Conservation (phyloP, 176 grass and related monocot species). For the Oryza meridionalis region DNA sequence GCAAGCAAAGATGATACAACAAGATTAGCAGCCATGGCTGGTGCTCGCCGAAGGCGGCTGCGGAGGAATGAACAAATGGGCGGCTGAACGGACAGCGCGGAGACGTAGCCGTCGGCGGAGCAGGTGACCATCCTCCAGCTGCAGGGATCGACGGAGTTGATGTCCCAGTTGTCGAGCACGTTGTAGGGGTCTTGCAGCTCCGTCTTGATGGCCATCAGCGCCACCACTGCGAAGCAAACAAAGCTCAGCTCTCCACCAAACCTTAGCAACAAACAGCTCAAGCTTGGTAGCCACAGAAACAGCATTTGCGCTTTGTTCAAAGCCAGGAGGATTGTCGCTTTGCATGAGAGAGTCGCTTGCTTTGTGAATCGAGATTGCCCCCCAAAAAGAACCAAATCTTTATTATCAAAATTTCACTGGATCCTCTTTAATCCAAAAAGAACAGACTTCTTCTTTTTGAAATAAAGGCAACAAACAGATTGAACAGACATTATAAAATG, state of each 20-base stretch:
- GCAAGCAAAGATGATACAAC: not conserved
- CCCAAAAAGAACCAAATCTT: not conserved
- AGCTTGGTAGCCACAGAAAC: not conserved
- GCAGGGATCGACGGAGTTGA: conserved; percentile 97
- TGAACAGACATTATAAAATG: not conserved
- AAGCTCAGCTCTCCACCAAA: conserved; percentile 28
- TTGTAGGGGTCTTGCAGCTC: conserved; percentile 77
- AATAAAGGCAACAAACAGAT: not conserved
- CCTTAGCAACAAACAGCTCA: conserved; percentile 6
- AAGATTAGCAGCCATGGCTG: not conserved
- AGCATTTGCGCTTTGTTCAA: conserved; percentile 8
- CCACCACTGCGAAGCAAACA: conserved; percentile 62
- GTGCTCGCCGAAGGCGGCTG: not conserved
- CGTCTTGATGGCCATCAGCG: conserved; percentile 88
- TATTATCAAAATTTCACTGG: not conserved
- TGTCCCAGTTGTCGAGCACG: conserved; percentile 94
- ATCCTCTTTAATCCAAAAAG: not conserved
- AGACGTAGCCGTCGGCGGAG: conserved; percentile 86
- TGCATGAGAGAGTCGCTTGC: not conserved
- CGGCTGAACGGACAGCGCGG: conserved; percentile 59
- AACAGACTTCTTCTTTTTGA: not conserved
- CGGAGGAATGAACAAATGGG: not conserved
- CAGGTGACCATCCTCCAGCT: conserved; percentile 99
- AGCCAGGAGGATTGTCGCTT: too few relatives aligned
- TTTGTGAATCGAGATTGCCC: not conserved